These are phyloP conservation scores for Gardenia jasminoides DNA, from an alignment of 257 asterid genomes.

Conservation along the genomic window DNA sequence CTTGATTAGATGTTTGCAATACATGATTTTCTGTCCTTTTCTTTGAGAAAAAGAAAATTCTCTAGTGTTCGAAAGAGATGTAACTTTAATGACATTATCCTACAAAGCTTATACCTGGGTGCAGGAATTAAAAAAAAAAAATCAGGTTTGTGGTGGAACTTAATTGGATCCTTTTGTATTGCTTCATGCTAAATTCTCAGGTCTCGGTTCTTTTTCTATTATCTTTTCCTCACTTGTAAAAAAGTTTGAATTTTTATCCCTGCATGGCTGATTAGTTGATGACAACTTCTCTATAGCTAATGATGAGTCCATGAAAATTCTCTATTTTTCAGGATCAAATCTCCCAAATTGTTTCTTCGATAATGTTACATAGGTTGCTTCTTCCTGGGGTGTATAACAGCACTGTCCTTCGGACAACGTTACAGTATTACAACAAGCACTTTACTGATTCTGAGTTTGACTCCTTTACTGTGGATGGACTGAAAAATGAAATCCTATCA, in stretches of 20 bases:
- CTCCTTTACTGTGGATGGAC: conserved; percentile 70
- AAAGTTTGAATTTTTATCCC: neutral
- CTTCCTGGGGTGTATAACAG: conserved; percentile 77
- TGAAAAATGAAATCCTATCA: conserved; percentile 77
- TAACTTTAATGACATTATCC: neutral
- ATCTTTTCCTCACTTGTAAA: neutral
- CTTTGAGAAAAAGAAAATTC: neutral
- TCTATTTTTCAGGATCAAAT: conserved; percentile 76
- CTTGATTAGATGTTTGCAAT: neutral
- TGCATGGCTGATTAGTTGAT: neutral
- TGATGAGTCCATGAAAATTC: neutral
- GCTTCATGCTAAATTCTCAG: neutral
- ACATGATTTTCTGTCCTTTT: neutral
- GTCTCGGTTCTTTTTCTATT: neutral
- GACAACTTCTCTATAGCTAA: neutral
- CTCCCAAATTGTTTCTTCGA: conserved; percentile 68
- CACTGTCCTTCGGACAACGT: conserved; percentile 68
- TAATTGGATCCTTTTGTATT: neutral
- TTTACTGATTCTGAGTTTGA: conserved; percentile 76
- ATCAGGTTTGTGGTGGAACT: neutral
- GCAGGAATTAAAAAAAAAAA: neutral
- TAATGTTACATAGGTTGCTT: conserved; percentile 78
- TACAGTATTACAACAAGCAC: conserved; percentile 67
- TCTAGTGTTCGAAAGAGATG: neutral
- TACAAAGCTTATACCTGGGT: neutral